Percentiles rank a stretch among this genome's conserved stretches.
These are phyloP conservation scores for Ampelocalamus luodianensis DNA, from an alignment of 176 grass and related monocot species.

Conservation along the genomic window DNA sequence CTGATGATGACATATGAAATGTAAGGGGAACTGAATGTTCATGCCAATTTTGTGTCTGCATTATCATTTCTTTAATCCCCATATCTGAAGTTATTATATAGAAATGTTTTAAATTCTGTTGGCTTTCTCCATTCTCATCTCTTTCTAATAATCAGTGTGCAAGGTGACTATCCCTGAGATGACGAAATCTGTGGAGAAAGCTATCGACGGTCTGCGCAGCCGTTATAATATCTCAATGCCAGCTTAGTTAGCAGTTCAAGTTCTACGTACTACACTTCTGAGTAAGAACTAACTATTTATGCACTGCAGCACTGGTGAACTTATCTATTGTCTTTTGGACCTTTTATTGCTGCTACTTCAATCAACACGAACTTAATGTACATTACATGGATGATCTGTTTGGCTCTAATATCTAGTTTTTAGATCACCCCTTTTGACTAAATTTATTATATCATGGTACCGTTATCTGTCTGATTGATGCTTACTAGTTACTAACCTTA, in stretches of 20 bases:
- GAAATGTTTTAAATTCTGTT: not conserved
- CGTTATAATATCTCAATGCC: slow-evolving; percentile 48
- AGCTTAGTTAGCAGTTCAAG: slow-evolving; percentile 36
- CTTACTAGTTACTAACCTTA: not conserved
- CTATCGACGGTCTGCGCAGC: slow-evolving; percentile 49
- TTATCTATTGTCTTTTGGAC: not conserved
- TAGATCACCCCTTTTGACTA: not conserved
- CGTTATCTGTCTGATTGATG: slow-evolving; percentile 12
- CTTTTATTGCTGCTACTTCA: not conserved
- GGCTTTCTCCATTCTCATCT: slow-evolving; percentile 27
- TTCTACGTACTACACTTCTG: not conserved
- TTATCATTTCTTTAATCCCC: not conserved
- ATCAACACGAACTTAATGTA: not conserved
- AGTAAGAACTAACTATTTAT: slow-evolving; percentile 39
- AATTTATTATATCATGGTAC: not conserved
- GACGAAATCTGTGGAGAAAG: slow-evolving; percentile 50
- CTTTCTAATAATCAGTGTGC: slow-evolving; percentile 44
- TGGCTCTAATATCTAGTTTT: slow-evolving; percentile 20
- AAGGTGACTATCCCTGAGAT: slow-evolving; percentile 60
- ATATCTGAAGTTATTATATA: not conserved
- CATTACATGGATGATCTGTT: not conserved
- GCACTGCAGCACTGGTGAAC: not conserved
- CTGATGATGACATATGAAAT: slow-evolving; percentile 2
- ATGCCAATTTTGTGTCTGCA: not conserved
- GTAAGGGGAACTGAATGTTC: not conserved